Evolutionary conservation across 2,329 filamentous ascomycete genomes (phyloP).

Genomic region (Pyrenophora tritici-repentis): DNA sequence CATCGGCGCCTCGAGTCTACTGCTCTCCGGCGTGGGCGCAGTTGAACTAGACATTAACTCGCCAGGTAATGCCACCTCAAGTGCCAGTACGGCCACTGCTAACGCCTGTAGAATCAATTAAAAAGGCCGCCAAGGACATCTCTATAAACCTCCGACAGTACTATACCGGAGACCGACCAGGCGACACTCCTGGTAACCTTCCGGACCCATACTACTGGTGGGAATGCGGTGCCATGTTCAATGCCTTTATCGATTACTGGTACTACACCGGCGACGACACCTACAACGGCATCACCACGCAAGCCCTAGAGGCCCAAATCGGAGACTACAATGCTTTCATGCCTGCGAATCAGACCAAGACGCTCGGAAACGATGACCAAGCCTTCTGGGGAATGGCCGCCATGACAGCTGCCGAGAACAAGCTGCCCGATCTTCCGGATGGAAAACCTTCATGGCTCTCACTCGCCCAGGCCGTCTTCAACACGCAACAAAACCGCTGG

Average conservation of each 20-base stretch:
- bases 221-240: slow-evolving; percentile 50
- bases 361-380: slow-evolving; percentile 62
- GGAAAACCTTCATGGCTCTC: slow-evolving; percentile 68
- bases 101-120: slow-evolving; percentile 62
- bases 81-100: slow-evolving; percentile 10
- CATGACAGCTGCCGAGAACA: slow-evolving; percentile 62
- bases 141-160: slow-evolving; percentile 66
- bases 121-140: slow-evolving; percentile 63
- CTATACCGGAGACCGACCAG: slow-evolving; percentile 66
- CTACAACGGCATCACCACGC: slow-evolving; percentile 47
- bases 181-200: slow-evolving; percentile 63
- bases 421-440: slow-evolving; percentile 50
- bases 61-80: slow-evolving; percentile 28
- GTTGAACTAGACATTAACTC: slow-evolving; percentile 38
- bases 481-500: slow-evolving; percentile 72
- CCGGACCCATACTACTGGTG: slow-evolving; percentile 53
- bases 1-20: slow-evolving; percentile 38
- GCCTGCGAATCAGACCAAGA: slow-evolving; percentile 69
- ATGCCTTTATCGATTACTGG: slow-evolving; percentile 50
- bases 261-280: slow-evolving; percentile 49
- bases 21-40: slow-evolving; percentile 39
- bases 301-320: slow-evolving; percentile 73
- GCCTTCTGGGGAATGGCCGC: slow-evolving; percentile 64
- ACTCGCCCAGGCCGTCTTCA: slow-evolving; percentile 73
- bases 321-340: slow-evolving; percentile 77